Evolutionary conservation across 257 asterid genomes (phyloP).

Genomic region (Ilex aquifolium): DNA sequence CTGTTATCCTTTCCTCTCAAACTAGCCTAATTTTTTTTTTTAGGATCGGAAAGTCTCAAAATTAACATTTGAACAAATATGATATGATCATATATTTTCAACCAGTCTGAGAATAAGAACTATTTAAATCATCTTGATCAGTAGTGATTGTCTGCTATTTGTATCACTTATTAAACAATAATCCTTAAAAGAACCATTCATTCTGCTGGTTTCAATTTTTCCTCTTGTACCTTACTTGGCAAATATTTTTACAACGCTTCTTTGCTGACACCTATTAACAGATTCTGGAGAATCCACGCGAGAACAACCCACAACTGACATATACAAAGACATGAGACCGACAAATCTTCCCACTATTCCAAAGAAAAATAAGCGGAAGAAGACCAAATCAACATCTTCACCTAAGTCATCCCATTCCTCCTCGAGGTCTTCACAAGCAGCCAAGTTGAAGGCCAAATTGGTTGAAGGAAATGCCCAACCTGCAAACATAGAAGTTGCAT

Average conservation of each 20-base stretch:
- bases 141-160: too few relatives aligned
- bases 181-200: too few relatives aligned
- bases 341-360: neutral
- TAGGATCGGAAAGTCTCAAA: neutral
- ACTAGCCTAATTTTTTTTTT: neutral
- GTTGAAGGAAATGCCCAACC: conserved; percentile 42
- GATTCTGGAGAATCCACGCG: conserved; percentile 45
- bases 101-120: too few relatives aligned
- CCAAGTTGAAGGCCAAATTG: conserved; percentile 47
- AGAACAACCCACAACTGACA: conserved; percentile 15
- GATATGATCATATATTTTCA: too few relatives aligned
- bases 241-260: conserved; percentile 17
- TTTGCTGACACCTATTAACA: conserved; percentile 13
- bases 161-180: too few relatives aligned
- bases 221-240: neutral
- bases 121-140: too few relatives aligned
- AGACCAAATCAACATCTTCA: neutral
- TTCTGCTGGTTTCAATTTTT: too few relatives aligned
- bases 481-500: conserved; percentile 64
- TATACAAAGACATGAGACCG: neutral
- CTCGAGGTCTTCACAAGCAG: conserved; percentile 42
- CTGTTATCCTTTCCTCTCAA: too few relatives aligned
- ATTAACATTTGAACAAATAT: too few relatives aligned
- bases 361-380: conserved; percentile 1
- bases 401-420: conserved; percentile 24